phyloP scores from a whole-genome alignment of 108 stramenopile genomes.

The Chaetoceros tenuissimus region DNA sequence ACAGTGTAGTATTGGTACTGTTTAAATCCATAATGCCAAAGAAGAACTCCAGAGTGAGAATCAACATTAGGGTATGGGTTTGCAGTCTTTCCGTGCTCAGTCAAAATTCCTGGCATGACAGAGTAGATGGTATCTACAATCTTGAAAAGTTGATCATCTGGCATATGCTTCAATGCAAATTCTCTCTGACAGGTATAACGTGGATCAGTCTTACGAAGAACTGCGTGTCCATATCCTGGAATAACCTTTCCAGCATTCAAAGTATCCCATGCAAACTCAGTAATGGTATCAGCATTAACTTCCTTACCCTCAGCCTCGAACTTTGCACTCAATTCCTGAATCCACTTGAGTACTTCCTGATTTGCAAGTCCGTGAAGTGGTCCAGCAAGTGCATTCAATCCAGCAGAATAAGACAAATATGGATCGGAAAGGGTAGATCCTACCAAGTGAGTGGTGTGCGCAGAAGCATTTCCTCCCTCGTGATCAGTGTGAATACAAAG shows the following conservation, averaged over 20 bases:
- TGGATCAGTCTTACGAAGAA: constrained; percentile 98
- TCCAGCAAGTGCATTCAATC: constrained; percentile 96
- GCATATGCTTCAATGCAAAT: constrained; percentile 99
- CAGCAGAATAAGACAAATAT: constrained; percentile 91
- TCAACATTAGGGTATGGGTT: constrained; percentile 99
- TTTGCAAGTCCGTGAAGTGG: constrained; percentile 98
- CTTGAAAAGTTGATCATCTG: constrained; percentile 96
- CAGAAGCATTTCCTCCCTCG: constrained; percentile 99
- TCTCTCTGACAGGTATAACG: constrained; percentile 98
- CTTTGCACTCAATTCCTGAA: constrained; percentile 87
- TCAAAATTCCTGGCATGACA: constrained; percentile 96
- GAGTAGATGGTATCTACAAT: constrained; percentile 98
- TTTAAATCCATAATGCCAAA: constrained; percentile 98
- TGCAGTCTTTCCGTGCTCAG: constrained; percentile 98
- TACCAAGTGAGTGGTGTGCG: constrained; percentile 98
- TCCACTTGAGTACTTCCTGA: constrained; percentile 98
- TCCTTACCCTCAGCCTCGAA: constrained; percentile 92
- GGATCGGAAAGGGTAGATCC: constrained; percentile 95
- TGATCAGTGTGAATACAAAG: constrained; percentile 99
- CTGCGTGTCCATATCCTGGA: constrained; percentile 99
- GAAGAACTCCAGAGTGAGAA: constrained; percentile 95
- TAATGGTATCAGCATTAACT: constrained; percentile 95
- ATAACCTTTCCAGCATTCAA: constrained; percentile 98
- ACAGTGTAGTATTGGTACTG: constrained; percentile 99
- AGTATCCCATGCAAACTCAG: constrained; percentile 99